Evolutionary conservation across 495 filamentous ascomycete species (phyloP), one percentile per base, ranked within the genome.

Genomic region (Trichoderma gamsii): DNA sequence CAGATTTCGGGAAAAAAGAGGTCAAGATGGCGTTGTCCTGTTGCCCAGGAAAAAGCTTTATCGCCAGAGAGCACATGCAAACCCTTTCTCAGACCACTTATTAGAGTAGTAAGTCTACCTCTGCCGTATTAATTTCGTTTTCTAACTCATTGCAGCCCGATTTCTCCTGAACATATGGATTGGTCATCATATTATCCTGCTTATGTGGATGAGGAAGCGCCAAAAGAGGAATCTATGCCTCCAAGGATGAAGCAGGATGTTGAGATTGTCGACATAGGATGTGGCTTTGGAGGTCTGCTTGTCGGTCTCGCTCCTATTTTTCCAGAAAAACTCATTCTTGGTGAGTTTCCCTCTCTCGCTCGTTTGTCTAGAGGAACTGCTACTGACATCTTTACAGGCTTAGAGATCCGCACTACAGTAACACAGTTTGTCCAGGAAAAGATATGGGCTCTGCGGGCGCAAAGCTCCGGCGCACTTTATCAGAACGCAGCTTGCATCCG

Each of bases 201-300:
- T 52, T 93, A 86, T 73, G 79, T 76, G 59, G 69, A 68, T 46
- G 68, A 71, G 32, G 52, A 69, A 46, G 76, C 79, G 38, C 64
- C 70, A 18, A 56, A 49, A 35, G 65, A 68, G 8, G 68, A 68
- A 12, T 61, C 67, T 7, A 64, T 66, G 25, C 74, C 77, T 4
- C 79, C 74, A 69, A 78, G 81, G 23, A 73, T 93, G 35, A 79
- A 80, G 25, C 87, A 89, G 71, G 81, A 89, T 66, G 88, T 99
- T 21, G 92, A 97, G 73, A 85, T 99, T n/a, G 93, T 92, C 66
- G 95, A 99, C 81, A 97, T 99, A 70, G 95, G 95, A 16, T 99
- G 95, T 75, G 95, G 95, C 23, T 99, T 93, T 76, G 95, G 95
- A 35, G 95, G 95, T 12, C 79, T 99, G 67, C 84, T 97, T 15